These are phyloP conservation scores for Aspergillus sp. DNA, from an alignment of 2,329 filamentous ascomycete genomes.

Conservation along the genomic window DNA sequence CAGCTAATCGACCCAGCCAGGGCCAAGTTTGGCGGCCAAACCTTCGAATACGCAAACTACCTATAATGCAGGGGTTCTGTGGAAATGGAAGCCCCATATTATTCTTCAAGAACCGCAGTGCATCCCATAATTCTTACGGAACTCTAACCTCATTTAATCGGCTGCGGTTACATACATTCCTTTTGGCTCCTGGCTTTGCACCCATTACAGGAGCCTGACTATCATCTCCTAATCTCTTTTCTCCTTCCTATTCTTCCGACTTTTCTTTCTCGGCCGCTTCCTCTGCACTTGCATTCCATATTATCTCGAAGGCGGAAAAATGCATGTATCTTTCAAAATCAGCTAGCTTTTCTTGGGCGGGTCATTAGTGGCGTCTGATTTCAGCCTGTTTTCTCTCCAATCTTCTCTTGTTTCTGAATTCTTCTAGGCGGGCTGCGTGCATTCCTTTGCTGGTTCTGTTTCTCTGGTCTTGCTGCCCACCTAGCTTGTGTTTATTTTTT, in stretches of 20 bases:
- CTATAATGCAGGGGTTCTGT: conserved; percentile 8
- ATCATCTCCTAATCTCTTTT: background rate
- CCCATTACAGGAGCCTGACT: background rate
- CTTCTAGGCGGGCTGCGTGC: background rate
- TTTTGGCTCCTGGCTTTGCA: background rate
- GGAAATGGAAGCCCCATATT: background rate
- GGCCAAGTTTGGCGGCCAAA: conserved; percentile 29
- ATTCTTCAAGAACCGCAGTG: background rate
- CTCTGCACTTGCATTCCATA: background rate
- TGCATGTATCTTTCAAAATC: background rate
- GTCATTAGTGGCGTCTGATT: conserved; percentile 5
- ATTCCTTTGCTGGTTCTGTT: background rate
- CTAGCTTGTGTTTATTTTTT: background rate
- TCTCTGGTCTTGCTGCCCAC: background rate
- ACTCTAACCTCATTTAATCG: conserved; percentile 3
- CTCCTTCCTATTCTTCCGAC: background rate
- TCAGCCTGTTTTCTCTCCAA: background rate
- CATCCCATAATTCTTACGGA: conserved; percentile 2
- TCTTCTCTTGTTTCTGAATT: background rate
- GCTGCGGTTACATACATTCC: background rate
- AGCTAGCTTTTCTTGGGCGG: background rate
- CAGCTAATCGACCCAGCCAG: conserved; percentile 29
- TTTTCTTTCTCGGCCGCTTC: background rate
- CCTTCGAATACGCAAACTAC: conserved; percentile 36
- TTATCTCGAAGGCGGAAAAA: background rate